phyloP scores from a whole-genome alignment of 495 filamentous ascomycete genomes.

The Aspergillus baeticus region DNA sequence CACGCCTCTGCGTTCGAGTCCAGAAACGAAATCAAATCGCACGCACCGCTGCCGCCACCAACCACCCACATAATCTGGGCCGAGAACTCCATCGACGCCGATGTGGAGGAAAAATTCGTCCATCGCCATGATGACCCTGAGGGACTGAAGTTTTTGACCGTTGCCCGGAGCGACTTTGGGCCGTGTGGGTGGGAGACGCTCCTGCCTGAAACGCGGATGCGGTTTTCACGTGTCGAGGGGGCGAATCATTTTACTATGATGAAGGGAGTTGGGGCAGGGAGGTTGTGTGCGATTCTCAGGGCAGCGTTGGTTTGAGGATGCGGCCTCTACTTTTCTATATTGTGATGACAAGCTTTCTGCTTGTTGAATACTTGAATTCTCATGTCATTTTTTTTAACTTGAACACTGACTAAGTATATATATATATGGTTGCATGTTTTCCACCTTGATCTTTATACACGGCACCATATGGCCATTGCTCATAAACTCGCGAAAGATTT shows the following conservation, averaged over 20 bases:
- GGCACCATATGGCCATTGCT: too few relatives aligned
- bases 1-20: conserved; percentile 44
- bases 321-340: too few relatives aligned
- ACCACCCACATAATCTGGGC: conserved; percentile 75
- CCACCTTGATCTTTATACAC: too few relatives aligned
- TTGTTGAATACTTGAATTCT: too few relatives aligned
- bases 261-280: conserved; percentile 34
- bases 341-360: too few relatives aligned
- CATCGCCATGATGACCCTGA: conserved; percentile 24
- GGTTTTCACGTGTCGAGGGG: conserved; percentile 50
- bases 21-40: conserved; percentile 40
- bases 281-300: conserved; percentile 12
- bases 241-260: conserved; percentile 48
- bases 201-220: conserved; percentile 61
- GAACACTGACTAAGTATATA: too few relatives aligned
- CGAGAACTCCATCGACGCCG: conserved; percentile 74
- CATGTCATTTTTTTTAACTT: too few relatives aligned
- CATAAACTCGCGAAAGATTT: too few relatives aligned
- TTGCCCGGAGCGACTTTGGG: conserved; percentile 75
- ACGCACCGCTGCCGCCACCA: conserved; percentile 41
- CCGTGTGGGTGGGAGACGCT: conserved; percentile 80
- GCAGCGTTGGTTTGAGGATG: too few relatives aligned
- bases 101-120: conserved; percentile 44
- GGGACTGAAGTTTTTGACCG: conserved; percentile 74
- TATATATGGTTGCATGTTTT: too few relatives aligned